These are phyloP conservation scores for Sugiyamaella novakii DNA, from an alignment of 1,139 yeast species.

Conservation along the genomic window DNA sequence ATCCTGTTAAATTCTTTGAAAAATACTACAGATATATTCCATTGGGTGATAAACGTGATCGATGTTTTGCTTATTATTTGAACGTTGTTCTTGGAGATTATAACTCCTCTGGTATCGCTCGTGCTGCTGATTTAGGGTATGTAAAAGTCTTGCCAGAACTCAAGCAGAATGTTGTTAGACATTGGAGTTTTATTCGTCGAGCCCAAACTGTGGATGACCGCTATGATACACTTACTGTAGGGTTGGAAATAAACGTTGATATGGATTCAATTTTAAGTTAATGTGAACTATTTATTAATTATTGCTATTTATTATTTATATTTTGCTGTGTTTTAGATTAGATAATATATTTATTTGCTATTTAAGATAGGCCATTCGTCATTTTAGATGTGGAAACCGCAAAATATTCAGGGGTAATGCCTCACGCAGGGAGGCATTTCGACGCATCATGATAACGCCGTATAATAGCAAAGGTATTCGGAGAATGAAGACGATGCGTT, in stretches of 20 bases:
- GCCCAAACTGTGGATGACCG: neutral
- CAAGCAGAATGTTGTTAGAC: slow-evolving; percentile 1
- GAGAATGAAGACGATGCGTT: no score
- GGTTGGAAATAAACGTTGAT: slow-evolving; percentile 1
- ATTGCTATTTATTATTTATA: no score
- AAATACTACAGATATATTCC: neutral
- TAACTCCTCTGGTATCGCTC: neutral
- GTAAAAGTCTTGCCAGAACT: neutral
- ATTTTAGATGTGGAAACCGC: no score
- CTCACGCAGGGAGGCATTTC: no score
- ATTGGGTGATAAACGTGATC: neutral
- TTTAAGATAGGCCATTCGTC: no score
- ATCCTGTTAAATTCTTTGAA: neutral
- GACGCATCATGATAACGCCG: no score
- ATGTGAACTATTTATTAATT: no score
- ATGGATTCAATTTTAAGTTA: neutral
- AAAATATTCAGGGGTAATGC: no score
- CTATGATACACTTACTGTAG: neutral
- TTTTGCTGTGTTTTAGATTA: no score
- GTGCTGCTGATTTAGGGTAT: slow-evolving; percentile 4
- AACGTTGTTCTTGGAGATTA: slow-evolving; percentile 1
- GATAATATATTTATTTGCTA: no score
- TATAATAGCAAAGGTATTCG: no score
- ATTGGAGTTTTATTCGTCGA: neutral
- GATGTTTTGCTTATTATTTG: slow-evolving; percentile 3